These are phyloP conservation scores for Lobosporangium transversale DNA, from an alignment of 192 early-diverging fungal species.

Conservation along the genomic window DNA sequence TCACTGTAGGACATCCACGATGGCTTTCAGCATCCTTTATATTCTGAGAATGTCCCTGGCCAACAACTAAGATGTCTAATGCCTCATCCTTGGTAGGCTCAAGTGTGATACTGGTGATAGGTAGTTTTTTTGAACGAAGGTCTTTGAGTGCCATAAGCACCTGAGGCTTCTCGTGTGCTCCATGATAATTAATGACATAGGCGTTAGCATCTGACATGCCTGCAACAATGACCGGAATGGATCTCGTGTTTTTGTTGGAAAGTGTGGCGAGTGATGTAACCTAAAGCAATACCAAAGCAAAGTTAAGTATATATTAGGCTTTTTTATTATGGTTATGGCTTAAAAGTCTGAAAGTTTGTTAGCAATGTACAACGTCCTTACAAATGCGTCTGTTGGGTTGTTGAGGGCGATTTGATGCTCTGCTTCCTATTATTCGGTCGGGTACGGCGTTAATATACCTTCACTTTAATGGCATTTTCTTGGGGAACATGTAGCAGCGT, in stretches of 20 bases:
- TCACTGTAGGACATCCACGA: constrained; percentile 28
- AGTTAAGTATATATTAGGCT: background rate
- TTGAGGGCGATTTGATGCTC: constrained; percentile 19
- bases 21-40: background rate
- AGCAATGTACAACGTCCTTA: too few species aligned
- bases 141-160: constrained; percentile 30
- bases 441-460: too few species aligned
- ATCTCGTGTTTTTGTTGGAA: constrained; percentile 28
- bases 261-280: constrained; percentile 40
- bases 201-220: constrained; percentile 45
- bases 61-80: constrained; percentile 28
- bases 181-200: constrained; percentile 37
- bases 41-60: constrained; percentile 18
- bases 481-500: too few species aligned
- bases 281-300: constrained; percentile 7
- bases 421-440: constrained; percentile 23
- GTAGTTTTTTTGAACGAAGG: constrained; percentile 22
- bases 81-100: constrained; percentile 30
- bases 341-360: too few species aligned
- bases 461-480: too few species aligned
- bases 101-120: constrained; percentile 43
- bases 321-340: too few species aligned
- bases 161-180: constrained; percentile 20
- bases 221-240: constrained; percentile 34
- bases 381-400: constrained; percentile 16